Base-by-base conservation (phyloP, 371 early-diverging fungal genomes). In the Dinochytrium kinnereticum region DNA sequence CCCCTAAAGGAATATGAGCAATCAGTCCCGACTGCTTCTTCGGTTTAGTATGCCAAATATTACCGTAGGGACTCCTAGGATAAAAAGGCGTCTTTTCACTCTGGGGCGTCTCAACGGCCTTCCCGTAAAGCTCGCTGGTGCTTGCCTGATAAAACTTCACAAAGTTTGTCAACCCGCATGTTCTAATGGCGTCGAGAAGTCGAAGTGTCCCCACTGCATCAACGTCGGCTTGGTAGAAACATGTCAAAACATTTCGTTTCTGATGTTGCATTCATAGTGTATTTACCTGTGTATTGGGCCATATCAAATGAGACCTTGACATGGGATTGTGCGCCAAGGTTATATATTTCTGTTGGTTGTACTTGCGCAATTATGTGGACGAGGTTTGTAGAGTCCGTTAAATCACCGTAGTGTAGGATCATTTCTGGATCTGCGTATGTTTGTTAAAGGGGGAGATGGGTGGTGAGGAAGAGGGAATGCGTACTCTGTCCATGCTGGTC, bases 261-360 rank as follows among this genome's bases (percentile, higher is more conserved):
- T 71, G 53, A 67, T 1, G n/a, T 44, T 2, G 1, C 24, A 72
- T 51, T 19, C 1, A 2, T 24, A 28, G 1, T 19, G 1, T 59
- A 19, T 75, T 33, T 73, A 82, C 91, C 92, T 49, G 93, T 94
- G 84, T 94, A 94, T 80, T 93, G 93, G 39, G 95, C 90, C 93
- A 93, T 92, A 70, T 93, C 93, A 78, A 94, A 94, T 7, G 94
- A 93, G 30, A 94, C 94, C 82, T 93, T 93, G 81, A 94, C 94
- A 73, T 93, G 93, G 39, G 91, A 91, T 70, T 81, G 81, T 1
- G 81, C 81, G 38, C 78, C 81, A 1, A 92, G 86, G 82, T 92
- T 93, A 81, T 94, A 92, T 51, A 92, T 84, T 79, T 92, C 94
- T 38, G 90, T 91, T 31, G 94, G 93, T 64, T 91, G 90, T 40